Percentiles rank a stretch among this genome's conserved stretches.
Conservation (phyloP, 371 early-diverging fungal genomes). For the Mucor saturninus region DNA sequence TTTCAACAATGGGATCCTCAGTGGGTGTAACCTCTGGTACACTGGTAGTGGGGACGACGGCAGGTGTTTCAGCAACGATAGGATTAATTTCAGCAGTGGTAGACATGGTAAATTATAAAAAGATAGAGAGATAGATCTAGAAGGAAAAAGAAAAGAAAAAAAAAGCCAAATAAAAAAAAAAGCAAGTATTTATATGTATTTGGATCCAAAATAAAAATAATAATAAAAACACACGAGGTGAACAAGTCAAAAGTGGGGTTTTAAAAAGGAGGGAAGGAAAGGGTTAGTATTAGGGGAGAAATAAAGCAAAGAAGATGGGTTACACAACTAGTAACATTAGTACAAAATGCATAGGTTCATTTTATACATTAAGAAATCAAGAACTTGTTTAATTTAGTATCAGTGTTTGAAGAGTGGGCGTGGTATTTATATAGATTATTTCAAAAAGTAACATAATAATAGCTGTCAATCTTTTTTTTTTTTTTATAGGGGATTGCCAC, state of each 20-base stretch:
- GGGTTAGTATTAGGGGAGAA: neutral
- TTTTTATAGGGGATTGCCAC: neutral
- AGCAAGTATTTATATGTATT: slow-evolving; percentile 5
- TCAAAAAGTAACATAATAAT: too few species aligned
- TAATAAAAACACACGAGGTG: neutral
- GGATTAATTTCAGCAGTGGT: slow-evolving; percentile 17
- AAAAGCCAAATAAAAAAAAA: neutral
- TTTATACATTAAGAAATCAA: neutral
- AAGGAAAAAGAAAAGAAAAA: neutral
- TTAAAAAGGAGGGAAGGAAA: neutral
- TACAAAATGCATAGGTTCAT: slow-evolving; percentile 3
- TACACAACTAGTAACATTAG: slow-evolving; percentile 12
- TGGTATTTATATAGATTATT: too few species aligned
- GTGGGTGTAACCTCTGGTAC: neutral
- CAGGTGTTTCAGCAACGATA: neutral
- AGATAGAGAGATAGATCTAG: neutral
- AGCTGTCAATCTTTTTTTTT: neutral
- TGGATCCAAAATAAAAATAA: neutral
- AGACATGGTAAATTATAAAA: neutral
- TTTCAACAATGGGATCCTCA: slow-evolving; percentile 1
- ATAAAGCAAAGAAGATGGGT: neutral
- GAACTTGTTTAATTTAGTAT: neutral
- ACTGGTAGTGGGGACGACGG: slow-evolving; percentile 1
- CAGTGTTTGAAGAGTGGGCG: too few species aligned
- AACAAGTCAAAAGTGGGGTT: neutral